Percentiles rank a stretch among this genome's conserved stretches.
These are phyloP conservation scores for Neofusicoccum laricinum DNA, from an alignment of 2,329 filamentous ascomycete genomes.

Conservation along the genomic window DNA sequence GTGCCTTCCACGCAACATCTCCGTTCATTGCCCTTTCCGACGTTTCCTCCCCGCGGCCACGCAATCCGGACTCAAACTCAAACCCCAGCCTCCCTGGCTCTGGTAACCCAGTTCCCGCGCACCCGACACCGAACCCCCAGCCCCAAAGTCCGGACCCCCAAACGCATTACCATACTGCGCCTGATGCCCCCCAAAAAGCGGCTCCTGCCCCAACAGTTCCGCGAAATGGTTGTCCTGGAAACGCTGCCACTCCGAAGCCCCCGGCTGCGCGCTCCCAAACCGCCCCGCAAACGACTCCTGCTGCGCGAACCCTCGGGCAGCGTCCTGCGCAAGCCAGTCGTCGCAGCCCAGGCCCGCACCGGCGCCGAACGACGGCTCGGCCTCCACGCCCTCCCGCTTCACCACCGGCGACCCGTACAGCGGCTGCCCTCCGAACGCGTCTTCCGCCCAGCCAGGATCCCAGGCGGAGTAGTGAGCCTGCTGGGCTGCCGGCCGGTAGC, in stretches of 20 bases:
- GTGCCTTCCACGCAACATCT: no score
- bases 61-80: not conserved
- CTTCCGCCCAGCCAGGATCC: slow-evolving; percentile 3
- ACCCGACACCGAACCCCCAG: not conserved
- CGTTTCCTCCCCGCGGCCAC: not conserved
- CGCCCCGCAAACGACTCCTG: not conserved
- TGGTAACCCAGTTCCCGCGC: no score
- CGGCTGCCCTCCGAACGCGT: not conserved
- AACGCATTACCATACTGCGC: not conserved
- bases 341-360: not conserved
- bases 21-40: not conserved
- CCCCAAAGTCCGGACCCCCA: not conserved
- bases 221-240: not conserved
- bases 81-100: no score
- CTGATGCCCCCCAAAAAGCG: not conserved
- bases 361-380: not conserved
- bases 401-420: not conserved
- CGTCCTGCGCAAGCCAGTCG: not conserved
- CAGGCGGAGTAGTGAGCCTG: not conserved
- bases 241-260: not conserved
- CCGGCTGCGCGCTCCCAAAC: not conserved
- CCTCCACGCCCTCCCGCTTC: not conserved
- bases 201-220: not conserved
- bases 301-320: not conserved
- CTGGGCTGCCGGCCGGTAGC: not conserved